Percentiles rank a stretch among this genome's conserved stretches.
phyloP scores from a whole-genome alignment of 495 filamentous ascomycete genomes.

The Aspergillus sclerotioniger region DNA sequence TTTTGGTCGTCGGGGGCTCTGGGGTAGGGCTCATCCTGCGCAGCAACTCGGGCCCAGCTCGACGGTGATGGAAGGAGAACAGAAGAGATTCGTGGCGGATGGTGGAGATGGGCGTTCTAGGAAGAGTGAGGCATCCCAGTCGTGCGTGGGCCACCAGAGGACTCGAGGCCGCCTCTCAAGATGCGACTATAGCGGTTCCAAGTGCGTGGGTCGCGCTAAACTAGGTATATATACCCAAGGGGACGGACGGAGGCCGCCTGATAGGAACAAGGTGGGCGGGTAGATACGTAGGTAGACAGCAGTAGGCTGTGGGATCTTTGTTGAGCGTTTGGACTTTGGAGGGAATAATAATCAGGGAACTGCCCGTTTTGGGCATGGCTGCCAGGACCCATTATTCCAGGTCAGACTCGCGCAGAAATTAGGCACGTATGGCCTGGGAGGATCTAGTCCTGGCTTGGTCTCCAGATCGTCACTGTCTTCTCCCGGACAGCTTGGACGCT shows the following conservation, averaged over 20 bases:
- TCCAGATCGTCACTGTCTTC: conserved; percentile 9
- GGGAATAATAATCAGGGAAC: not conserved
- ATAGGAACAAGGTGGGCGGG: conserved; percentile 13
- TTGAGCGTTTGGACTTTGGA: not conserved
- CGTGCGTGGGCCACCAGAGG: conserved; percentile 14
- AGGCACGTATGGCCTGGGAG: not conserved
- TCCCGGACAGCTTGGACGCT: not conserved
- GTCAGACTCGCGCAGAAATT: conserved; percentile 1
- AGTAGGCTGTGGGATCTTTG: not conserved
- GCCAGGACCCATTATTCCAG: not conserved
- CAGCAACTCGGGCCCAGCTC: conserved; percentile 4
- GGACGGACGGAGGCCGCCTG: conserved; percentile 7
- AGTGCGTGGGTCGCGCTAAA: conserved; percentile 24
- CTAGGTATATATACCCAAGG: conserved; percentile 12
- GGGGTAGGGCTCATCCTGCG: conserved; percentile 20
- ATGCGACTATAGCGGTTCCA: conserved; percentile 23
- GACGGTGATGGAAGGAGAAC: conserved; percentile 8
- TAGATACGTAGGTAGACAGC: conserved; percentile 12
- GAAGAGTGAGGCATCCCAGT: conserved; percentile 19
- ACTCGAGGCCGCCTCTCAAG: conserved; percentile 11
- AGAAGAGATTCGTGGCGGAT: conserved; percentile 8
- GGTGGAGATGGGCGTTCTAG: not conserved
- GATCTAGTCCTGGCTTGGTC: conserved; percentile 4
- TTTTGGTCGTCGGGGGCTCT: conserved; percentile 24
- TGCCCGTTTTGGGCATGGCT: conserved; percentile 13